A percentile compares a stretch with the other conserved stretches of the same genome.
phyloP scores from a whole-genome alignment of 495 filamentous ascomycete species.

The Penicillium steckii region DNA sequence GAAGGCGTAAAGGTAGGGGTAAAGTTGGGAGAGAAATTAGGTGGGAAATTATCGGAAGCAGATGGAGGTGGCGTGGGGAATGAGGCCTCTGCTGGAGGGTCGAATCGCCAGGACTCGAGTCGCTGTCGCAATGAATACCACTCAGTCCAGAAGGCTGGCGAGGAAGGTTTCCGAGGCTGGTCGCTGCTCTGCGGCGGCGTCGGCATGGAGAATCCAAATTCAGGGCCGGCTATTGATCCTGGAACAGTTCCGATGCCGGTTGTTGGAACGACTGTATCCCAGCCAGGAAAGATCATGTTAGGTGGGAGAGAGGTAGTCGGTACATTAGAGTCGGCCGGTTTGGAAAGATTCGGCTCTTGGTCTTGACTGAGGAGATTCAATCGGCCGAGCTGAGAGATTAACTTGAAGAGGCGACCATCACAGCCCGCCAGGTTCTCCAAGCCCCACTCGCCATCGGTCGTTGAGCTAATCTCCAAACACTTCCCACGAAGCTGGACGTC shows the following conservation, averaged over 20 bases:
- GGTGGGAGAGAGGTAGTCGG: constrained; percentile 39
- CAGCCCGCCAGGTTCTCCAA: constrained; percentile 89
- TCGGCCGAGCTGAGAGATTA: constrained; percentile 74
- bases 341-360: constrained; percentile 44
- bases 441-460: constrained; percentile 67
- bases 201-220: constrained; percentile 28
- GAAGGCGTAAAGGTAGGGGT: constrained; percentile 29
- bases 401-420: constrained; percentile 76
- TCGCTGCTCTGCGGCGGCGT: constrained; percentile 29
- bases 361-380: constrained; percentile 88
- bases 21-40: constrained; percentile 35
- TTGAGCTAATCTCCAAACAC: constrained; percentile 64
- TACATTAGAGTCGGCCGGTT: constrained; percentile 27
- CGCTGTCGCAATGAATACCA: constrained; percentile 76
- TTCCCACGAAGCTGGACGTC: constrained; percentile 80
- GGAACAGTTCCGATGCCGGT: not conserved
- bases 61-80: constrained; percentile 23
- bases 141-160: constrained; percentile 73
- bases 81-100: constrained; percentile 37
- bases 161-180: constrained; percentile 22
- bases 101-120: constrained; percentile 80
- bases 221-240: constrained; percentile 6
- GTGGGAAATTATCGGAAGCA: constrained; percentile 14
- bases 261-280: constrained; percentile 14
- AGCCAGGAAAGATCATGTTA: constrained; percentile 33